A percentile compares a stretch with the other conserved stretches of the same genome.
Evolutionary conservation across 164 flowering plant species (phyloP).

Genomic region (Litsea cubeba): DNA sequence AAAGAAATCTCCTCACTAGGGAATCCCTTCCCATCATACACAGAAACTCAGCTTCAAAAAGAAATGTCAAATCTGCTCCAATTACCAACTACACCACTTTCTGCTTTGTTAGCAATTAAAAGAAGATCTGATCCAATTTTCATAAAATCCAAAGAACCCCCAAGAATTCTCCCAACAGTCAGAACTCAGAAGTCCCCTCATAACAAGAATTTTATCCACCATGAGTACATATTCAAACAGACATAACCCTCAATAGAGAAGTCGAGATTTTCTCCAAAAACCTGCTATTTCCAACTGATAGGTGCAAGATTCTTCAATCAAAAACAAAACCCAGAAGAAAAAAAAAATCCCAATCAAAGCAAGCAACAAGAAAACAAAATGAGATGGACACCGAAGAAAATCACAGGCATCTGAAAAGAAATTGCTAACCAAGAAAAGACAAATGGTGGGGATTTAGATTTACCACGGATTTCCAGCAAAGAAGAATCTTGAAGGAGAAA

Average conservation of each 20-base stretch:
- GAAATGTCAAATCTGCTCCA: background rate
- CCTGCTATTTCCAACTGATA: background rate
- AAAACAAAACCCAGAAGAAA: background rate
- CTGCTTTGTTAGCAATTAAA: too few relatives aligned
- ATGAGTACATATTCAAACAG: background rate
- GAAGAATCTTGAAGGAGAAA: constrained; percentile 1
- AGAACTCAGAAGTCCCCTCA: background rate
- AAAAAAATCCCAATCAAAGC: background rate
- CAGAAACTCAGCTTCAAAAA: background rate
- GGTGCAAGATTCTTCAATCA: background rate
- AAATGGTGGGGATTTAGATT: background rate
- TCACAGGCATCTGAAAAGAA: background rate
- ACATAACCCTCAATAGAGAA: background rate
- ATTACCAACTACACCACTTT: too few relatives aligned
- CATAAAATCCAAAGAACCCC: background rate
- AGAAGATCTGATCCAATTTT: background rate
- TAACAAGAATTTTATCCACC: background rate
- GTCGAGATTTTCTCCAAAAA: background rate
- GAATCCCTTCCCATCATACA: background rate
- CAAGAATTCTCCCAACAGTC: background rate
- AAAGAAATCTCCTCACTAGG: background rate
- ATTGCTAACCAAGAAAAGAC: background rate
- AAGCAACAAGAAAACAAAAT: background rate
- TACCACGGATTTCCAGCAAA: background rate
- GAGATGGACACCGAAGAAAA: background rate